A percentile compares a stretch with the other conserved stretches of the same genome.
phyloP scores from a whole-genome alignment of 1,284 basidiomycete genomes.

The Marasmius oreades region DNA sequence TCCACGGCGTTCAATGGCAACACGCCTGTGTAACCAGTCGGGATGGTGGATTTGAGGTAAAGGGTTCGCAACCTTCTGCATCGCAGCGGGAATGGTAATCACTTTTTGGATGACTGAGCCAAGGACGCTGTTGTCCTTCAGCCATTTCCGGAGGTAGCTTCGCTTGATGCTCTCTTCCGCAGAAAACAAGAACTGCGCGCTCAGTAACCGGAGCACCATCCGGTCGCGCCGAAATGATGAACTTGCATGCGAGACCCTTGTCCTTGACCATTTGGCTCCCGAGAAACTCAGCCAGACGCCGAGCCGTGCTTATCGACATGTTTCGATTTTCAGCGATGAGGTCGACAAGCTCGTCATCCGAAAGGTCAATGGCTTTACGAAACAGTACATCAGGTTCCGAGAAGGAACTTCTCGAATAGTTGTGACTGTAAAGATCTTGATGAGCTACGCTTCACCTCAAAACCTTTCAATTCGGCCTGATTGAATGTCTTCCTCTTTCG shows the following conservation, averaged over 20 bases:
- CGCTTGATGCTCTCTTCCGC: slow-evolving; percentile 91
- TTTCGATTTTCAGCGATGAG: slow-evolving; percentile 98
- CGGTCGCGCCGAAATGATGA: slow-evolving; percentile 96
- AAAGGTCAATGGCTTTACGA: slow-evolving; percentile 79
- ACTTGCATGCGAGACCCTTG: slow-evolving; percentile 98
- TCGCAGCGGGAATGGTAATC: slow-evolving; percentile 98
- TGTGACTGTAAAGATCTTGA: slow-evolving; percentile 99
- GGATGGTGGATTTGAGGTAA: slow-evolving; percentile 96
- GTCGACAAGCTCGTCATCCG: slow-evolving; percentile 93
- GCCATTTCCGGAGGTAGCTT: slow-evolving; percentile 92
- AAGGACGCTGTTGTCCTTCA: slow-evolving; percentile 90
- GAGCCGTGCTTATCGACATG: slow-evolving; percentile 98
- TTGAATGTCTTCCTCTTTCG: slow-evolving; percentile 99
- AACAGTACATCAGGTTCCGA: slow-evolving; percentile 90
- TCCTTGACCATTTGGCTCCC: slow-evolving; percentile 99
- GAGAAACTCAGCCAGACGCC: slow-evolving; percentile 93
- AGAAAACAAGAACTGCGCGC: slow-evolving; percentile 94
- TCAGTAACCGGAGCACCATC: slow-evolving; percentile 95
- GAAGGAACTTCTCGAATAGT: slow-evolving; percentile 96
- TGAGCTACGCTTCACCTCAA: slow-evolving; percentile 98
- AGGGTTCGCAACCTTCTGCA: slow-evolving; percentile 97
- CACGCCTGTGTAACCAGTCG: slow-evolving; percentile 94
- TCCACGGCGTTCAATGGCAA: slow-evolving; percentile 88
- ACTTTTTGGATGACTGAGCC: slow-evolving; percentile 99
- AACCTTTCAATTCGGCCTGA: slow-evolving; percentile 96